Evolutionary conservation across 2,329 filamentous ascomycete genomes (phyloP).

Genomic region (Penicillium italicum): DNA sequence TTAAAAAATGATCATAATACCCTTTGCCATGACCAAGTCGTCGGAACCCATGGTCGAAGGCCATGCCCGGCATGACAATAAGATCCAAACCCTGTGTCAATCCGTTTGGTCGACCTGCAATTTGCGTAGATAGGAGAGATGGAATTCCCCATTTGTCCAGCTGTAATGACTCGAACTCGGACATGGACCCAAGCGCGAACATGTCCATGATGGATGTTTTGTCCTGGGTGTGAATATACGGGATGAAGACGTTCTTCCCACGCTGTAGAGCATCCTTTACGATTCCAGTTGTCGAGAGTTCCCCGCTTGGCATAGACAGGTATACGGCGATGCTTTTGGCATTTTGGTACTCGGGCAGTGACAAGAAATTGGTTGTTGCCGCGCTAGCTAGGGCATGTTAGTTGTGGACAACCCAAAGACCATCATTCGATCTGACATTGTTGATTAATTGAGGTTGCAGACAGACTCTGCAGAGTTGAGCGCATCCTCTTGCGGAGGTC

Average conservation of each 20-base stretch:
- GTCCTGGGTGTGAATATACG: conserved; percentile 70
- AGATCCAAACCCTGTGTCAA: conserved; percentile 68
- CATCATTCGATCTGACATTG: conserved; percentile 62
- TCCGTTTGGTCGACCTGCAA: conserved; percentile 66
- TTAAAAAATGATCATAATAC: conserved; percentile 93
- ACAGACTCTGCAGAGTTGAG: conserved; percentile 58
- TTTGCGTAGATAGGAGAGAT: conserved; percentile 65
- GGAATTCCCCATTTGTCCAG: conserved; percentile 92
- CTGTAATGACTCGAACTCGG: conserved; percentile 73
- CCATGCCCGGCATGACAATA: conserved; percentile 87
- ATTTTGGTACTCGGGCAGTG: conserved; percentile 68
- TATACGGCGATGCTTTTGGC: conserved; percentile 80
- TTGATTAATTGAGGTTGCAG: conserved; percentile 57
- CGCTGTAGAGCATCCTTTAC: conserved; percentile 72
- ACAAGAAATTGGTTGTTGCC: conserved; percentile 62
- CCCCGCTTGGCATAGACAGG: conserved; percentile 84
- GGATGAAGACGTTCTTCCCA: conserved; percentile 86
- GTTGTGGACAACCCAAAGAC: conserved; percentile 10
- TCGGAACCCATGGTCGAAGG: conserved; percentile 73
- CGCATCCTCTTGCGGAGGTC: conserved; percentile 71
- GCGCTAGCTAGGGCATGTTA: conserved; percentile 53
- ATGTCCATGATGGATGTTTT: conserved; percentile 86
- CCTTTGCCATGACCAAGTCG: conserved; percentile 91
- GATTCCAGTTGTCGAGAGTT: conserved; percentile 79
- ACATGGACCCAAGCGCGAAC: conserved; percentile 69